These are phyloP conservation scores for Penicillium sp. DNA, from an alignment of 2,329 filamentous ascomycete genomes.

Conservation along the genomic window DNA sequence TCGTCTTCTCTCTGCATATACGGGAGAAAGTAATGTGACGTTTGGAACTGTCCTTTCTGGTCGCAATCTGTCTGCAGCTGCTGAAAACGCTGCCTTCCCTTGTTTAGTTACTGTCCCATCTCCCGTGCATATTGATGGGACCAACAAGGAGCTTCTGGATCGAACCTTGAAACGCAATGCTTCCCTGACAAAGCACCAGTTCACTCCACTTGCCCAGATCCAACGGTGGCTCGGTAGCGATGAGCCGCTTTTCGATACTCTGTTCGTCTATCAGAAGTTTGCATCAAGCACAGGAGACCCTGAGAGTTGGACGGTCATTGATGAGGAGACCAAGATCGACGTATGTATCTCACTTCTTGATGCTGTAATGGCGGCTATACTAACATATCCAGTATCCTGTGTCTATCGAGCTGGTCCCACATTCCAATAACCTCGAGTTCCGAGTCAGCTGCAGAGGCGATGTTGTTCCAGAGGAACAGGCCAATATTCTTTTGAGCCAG, in stretches of 20 bases:
- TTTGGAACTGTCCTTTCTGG: slow-evolving; percentile 81
- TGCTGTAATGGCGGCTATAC: slow-evolving; percentile 1
- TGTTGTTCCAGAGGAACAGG: slow-evolving; percentile 63
- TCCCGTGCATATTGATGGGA: slow-evolving; percentile 50
- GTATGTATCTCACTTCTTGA: slow-evolving; percentile 25
- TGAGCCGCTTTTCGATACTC: slow-evolving; percentile 69
- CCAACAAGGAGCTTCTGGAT: slow-evolving; percentile 54
- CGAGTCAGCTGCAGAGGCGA: slow-evolving; percentile 61
- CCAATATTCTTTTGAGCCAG: slow-evolving; percentile 60
- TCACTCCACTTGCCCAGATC: slow-evolving; percentile 63
- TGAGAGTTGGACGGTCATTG: slow-evolving; percentile 53
- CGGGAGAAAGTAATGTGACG: slow-evolving; percentile 65
- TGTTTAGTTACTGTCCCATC: slow-evolving; percentile 78
- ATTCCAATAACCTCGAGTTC: slow-evolving; percentile 49
- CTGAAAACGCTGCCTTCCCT: slow-evolving; percentile 61
- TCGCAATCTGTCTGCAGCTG: slow-evolving; percentile 54
- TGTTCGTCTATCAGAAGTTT: slow-evolving; percentile 74
- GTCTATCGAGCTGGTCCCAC: slow-evolving; percentile 71
- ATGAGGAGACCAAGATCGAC: slow-evolving; percentile 65
- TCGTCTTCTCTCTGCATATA: slow-evolving; percentile 65
- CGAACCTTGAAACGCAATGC: slow-evolving; percentile 62
- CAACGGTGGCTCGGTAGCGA: slow-evolving; percentile 64
- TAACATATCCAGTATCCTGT: slow-evolving; percentile 55
- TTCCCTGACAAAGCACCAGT: slow-evolving; percentile 62
- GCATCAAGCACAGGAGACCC: slow-evolving; percentile 19